Conservation (phyloP, 805 yeast species). For the Candida odintsovae region DNA sequence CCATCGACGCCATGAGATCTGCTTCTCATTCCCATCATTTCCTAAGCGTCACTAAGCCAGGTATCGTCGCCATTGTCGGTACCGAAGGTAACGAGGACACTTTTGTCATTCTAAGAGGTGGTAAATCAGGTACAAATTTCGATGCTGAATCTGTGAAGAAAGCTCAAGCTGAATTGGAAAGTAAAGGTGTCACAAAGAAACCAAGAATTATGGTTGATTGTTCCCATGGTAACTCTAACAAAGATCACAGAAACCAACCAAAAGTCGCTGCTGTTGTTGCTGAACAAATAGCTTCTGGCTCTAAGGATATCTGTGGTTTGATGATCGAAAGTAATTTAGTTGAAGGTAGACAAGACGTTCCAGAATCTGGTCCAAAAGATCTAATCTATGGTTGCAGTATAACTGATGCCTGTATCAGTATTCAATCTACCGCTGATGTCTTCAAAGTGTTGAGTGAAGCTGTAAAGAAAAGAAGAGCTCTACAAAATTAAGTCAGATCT, state of each 20-base stretch:
- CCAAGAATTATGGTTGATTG: constrained; percentile 93
- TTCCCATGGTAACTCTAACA: constrained; percentile 93
- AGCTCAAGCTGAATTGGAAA: constrained; percentile 55
- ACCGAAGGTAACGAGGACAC: constrained; percentile 91
- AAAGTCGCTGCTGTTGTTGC: constrained; percentile 74
- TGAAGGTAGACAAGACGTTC: constrained; percentile 91
- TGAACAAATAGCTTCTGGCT: constrained; percentile 75
- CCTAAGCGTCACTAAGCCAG: constrained; percentile 91
- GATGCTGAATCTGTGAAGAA: constrained; percentile 68
- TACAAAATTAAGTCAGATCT: not conserved
- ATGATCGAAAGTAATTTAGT: constrained; percentile 93
- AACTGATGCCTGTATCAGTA: constrained; percentile 95
- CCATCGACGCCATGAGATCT: constrained; percentile 89
- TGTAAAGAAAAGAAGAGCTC: constrained; percentile 66
- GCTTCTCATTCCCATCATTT: constrained; percentile 93
- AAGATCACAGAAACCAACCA: constrained; percentile 91
- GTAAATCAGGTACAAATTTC: constrained; percentile 86
- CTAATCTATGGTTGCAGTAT: constrained; percentile 91
- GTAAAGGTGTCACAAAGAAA: constrained; percentile 31
- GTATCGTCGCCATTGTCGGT: constrained; percentile 92
- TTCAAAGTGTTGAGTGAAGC: constrained; percentile 70
- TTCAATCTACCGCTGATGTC: constrained; percentile 78
- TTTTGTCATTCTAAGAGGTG: constrained; percentile 92
- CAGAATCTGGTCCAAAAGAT: constrained; percentile 65
- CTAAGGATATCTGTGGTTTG: constrained; percentile 75